phyloP scores from a whole-genome alignment of 2,329 filamentous ascomycete species.

The Scytalidium lignicola region DNA sequence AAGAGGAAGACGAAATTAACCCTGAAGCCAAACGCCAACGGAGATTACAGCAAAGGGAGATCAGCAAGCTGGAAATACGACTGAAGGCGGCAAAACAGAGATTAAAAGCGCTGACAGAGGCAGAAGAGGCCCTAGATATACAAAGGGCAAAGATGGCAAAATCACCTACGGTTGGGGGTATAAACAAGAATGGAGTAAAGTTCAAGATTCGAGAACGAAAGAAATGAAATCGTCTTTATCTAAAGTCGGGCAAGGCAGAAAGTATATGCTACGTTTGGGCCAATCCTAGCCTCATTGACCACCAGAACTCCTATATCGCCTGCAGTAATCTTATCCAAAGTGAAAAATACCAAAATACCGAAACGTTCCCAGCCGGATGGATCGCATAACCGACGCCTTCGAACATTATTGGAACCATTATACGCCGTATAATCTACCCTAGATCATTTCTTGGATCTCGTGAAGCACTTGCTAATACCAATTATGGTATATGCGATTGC shows the following conservation, averaged over 20 bases:
- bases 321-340: background rate
- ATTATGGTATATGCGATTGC: conserved; percentile 45
- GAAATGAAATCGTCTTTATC: conserved; percentile 29
- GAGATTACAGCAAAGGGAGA: conserved; percentile 38
- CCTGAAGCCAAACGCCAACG: conserved; percentile 28
- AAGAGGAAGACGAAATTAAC: no score
- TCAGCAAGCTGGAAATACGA: conserved; percentile 42
- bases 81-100: conserved; percentile 48
- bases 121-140: conserved; percentile 52
- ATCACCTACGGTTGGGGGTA: conserved; percentile 53
- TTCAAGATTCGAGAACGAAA: conserved; percentile 59
- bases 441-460: conserved; percentile 35
- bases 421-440: conserved; percentile 1
- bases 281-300: background rate
- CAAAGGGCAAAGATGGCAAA: conserved; percentile 62
- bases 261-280: background rate
- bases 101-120: conserved; percentile 47
- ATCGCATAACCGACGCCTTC: background rate
- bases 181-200: conserved; percentile 56
- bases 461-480: conserved; percentile 46
- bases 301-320: background rate
- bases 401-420: background rate
- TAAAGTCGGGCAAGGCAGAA: background rate
- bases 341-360: background rate
- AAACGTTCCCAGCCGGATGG: background rate